Percentiles rank a stretch among this genome's conserved stretches.
Evolutionary conservation across 2,329 filamentous ascomycete genomes (phyloP).

Genomic region (Epichloe sylvatica): DNA sequence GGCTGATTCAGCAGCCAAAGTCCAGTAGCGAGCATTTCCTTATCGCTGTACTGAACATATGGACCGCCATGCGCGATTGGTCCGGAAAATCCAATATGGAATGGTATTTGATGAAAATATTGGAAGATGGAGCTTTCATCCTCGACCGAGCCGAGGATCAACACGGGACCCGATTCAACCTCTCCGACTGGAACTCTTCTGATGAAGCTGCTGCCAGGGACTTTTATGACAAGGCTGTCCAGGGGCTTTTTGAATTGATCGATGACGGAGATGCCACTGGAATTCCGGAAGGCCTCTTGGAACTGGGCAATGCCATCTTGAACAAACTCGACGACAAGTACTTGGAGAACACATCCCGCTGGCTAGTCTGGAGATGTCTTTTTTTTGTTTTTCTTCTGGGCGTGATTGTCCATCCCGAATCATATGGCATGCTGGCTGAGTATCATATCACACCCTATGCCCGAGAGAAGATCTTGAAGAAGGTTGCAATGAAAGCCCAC

Average conservation of each 20-base stretch:
- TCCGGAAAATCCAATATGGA: constrained; percentile 80
- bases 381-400: constrained; percentile 84
- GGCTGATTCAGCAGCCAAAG: constrained; percentile 64
- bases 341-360: constrained; percentile 62
- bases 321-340: constrained; percentile 59
- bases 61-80: constrained; percentile 79
- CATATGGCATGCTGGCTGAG: constrained; percentile 62
- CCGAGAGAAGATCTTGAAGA: constrained; percentile 64
- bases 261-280: constrained; percentile 74
- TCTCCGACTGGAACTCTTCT: constrained; percentile 60
- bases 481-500: constrained; percentile 68
- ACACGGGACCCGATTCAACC: constrained; percentile 54
- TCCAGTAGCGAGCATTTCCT: constrained; percentile 68
- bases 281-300: constrained; percentile 72
- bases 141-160: constrained; percentile 75
- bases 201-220: constrained; percentile 73
- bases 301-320: constrained; percentile 73
- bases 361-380: constrained; percentile 88
- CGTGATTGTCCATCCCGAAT: constrained; percentile 81
- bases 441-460: constrained; percentile 89
- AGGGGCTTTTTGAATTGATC: constrained; percentile 70
- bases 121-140: constrained; percentile 84
- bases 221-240: constrained; percentile 73
- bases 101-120: constrained; percentile 85
- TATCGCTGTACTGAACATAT: constrained; percentile 72